Percentiles rank a stretch among this genome's conserved stretches.
These are phyloP conservation scores for Colletotrichum sidae DNA, from an alignment of 2,329 filamentous ascomycete genomes.

Conservation along the genomic window DNA sequence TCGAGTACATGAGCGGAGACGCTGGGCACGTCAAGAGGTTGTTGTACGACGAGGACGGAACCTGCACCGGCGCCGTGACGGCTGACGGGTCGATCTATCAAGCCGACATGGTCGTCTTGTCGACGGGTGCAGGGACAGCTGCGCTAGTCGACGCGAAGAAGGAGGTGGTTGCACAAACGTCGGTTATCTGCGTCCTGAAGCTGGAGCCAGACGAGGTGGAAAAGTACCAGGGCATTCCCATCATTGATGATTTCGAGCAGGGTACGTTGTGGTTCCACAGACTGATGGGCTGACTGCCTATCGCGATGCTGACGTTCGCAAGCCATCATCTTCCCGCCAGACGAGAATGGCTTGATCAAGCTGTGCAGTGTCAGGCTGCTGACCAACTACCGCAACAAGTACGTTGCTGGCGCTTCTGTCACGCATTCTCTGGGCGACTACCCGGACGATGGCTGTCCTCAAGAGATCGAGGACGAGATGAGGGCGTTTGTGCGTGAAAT, in stretches of 20 bases:
- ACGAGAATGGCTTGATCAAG: conserved; percentile 60
- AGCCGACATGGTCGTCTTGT: conserved; percentile 72
- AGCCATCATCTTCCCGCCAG: conserved; percentile 67
- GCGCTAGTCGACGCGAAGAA: conserved; percentile 72
- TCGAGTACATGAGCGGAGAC: conserved; percentile 44
- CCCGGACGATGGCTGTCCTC: conserved; percentile 52
- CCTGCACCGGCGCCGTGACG: conserved; percentile 61
- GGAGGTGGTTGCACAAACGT: conserved; percentile 72
- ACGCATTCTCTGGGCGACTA: conserved; percentile 40
- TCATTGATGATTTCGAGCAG: conserved; percentile 45
- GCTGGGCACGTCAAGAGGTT: conserved; percentile 40
- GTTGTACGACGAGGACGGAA: conserved; percentile 41
- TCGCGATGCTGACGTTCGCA: not conserved
- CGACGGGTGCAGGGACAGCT: conserved; percentile 75
- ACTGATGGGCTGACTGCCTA: not conserved
- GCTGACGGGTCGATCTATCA: conserved; percentile 57
- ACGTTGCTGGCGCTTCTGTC: conserved; percentile 37
- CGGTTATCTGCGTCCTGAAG: conserved; percentile 71
- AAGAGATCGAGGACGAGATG: conserved; percentile 65
- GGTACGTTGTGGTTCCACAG: not conserved
- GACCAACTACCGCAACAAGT: conserved; percentile 55
- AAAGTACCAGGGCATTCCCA: conserved; percentile 56
- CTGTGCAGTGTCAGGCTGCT: conserved; percentile 65
- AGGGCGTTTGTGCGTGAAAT: conserved; percentile 61
- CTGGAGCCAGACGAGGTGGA: conserved; percentile 69